A percentile compares a stretch with the other conserved stretches of the same genome.
Conservation (phyloP, 768 basidiomycete species). For the Calvatia gigantea region DNA sequence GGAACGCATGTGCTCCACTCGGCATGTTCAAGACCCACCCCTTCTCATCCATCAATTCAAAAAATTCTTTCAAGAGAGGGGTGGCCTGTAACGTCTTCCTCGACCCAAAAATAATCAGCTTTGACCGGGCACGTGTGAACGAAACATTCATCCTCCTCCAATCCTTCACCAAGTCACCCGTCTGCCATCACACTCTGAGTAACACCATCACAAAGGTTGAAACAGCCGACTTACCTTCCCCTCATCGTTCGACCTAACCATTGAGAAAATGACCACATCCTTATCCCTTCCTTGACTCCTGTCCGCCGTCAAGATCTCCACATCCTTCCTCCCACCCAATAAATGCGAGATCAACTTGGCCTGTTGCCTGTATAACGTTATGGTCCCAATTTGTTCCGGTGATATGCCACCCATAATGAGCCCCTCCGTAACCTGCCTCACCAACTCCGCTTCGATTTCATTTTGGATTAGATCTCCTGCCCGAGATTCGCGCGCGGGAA, state of each 20-base stretch:
- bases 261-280: conserved; percentile 88
- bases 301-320: conserved; percentile 92
- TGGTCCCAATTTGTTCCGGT: conserved; percentile 76
- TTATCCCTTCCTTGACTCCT: conserved; percentile 95
- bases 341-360: conserved; percentile 81
- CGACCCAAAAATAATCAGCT: conserved; percentile 90
- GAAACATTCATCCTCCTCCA: conserved; percentile 97
- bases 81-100: conserved; percentile 65
- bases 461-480: conserved; percentile 92
- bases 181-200: conserved; percentile 36
- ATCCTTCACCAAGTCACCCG: conserved; percentile 91
- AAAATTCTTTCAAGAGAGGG: conserved; percentile 68
- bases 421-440: conserved; percentile 64
- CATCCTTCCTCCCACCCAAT: conserved; percentile 46
- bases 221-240: conserved; percentile 66
- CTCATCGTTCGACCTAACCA: conserved; percentile 83
- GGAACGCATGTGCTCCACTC: conserved; percentile 48
- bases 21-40: conserved; percentile 70
- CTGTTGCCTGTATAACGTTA: conserved; percentile 94
- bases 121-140: conserved; percentile 88
- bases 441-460: conserved; percentile 67
- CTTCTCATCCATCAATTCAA: conserved; percentile 66
- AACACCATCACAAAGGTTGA: neutral
- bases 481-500: conserved; percentile 78
- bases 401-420: conserved; percentile 62